Conservation (phyloP, 805 yeast species). For the Myxozyma monticola region DNA sequence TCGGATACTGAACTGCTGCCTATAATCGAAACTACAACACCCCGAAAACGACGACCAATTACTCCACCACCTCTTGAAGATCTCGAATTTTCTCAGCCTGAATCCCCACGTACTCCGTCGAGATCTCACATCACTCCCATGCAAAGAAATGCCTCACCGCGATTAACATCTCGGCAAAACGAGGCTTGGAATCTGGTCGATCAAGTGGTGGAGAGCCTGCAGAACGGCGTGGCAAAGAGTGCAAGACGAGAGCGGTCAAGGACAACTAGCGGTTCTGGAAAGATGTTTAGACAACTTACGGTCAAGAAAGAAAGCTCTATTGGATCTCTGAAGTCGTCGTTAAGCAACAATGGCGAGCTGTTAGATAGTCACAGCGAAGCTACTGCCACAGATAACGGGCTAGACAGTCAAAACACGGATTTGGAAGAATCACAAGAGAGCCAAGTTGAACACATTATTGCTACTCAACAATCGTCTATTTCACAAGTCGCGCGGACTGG, state of each 20-base stretch:
- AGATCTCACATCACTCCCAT: no score
- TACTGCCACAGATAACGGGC: no score
- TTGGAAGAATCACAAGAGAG: no score
- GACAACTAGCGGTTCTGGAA: not conserved
- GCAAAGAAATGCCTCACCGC: slow-evolving; percentile 6
- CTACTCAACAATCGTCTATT: not conserved
- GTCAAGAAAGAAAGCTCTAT: slow-evolving; percentile 3
- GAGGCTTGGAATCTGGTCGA: slow-evolving; percentile 18
- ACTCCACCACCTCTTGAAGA: slow-evolving; percentile 20
- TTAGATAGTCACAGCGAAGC: no score
- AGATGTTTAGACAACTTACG: slow-evolving; percentile 2
- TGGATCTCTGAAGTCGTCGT: no score
- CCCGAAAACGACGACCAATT: not conserved
- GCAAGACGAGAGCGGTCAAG: no score
- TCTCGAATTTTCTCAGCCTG: slow-evolving; percentile 11
- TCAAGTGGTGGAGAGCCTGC: not conserved
- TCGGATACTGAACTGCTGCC: no score
- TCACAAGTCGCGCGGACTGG: slow-evolving; percentile 6
- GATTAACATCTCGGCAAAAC: slow-evolving; percentile 11
- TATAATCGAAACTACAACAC: not conserved
- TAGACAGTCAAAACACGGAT: no score
- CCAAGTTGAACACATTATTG: no score
- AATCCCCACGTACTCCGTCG: no score
- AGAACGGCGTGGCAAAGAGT: not conserved
- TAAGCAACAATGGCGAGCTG: no score